phyloP scores from a whole-genome alignment of 805 yeast species.

The Ogataea corticis region DNA sequence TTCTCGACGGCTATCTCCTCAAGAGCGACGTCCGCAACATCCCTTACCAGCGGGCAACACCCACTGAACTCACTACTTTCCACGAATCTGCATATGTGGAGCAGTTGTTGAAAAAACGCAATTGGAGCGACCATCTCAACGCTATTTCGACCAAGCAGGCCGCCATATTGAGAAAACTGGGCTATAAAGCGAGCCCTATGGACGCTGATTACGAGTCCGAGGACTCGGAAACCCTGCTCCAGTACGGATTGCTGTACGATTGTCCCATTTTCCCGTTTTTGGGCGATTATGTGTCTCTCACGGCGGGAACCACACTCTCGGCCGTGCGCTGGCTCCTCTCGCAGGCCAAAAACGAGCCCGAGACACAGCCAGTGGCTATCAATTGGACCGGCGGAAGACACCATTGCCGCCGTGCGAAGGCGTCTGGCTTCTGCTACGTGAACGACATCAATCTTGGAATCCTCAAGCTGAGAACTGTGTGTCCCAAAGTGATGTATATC shows the following conservation, averaged over 20 bases:
- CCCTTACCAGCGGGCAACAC: constrained; percentile 31
- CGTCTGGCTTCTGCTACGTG: constrained; percentile 73
- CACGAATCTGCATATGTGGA: constrained; percentile 49
- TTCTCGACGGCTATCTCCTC: constrained; percentile 45
- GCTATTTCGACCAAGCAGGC: constrained; percentile 13
- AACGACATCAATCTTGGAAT: constrained; percentile 68
- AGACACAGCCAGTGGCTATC: constrained; percentile 42
- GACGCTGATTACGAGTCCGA: constrained; percentile 9
- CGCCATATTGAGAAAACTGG: constrained; percentile 10
- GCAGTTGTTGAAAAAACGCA: constrained; percentile 36
- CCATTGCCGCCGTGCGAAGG: constrained; percentile 54
- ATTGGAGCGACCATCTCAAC: constrained; percentile 21
- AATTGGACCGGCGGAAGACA: constrained; percentile 85
- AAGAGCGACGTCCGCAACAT: constrained; percentile 19
- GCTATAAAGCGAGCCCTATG: no score
- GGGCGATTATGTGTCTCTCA: constrained; percentile 45
- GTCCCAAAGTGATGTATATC: constrained; percentile 52
- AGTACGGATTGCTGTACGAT: constrained; percentile 57
- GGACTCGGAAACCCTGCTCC: constrained; percentile 23
- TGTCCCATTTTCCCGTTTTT: constrained; percentile 63
- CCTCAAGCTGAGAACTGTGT: constrained; percentile 46
- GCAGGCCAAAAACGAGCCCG: constrained; percentile 5
- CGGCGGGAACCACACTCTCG: constrained; percentile 59
- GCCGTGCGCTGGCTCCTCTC: constrained; percentile 41
- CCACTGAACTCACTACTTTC: constrained; percentile 44